Evolutionary conservation across 2,329 filamentous ascomycete genomes (phyloP), one percentile per base, ranked within the genome.

Genomic region (Cercospora zeina): DNA sequence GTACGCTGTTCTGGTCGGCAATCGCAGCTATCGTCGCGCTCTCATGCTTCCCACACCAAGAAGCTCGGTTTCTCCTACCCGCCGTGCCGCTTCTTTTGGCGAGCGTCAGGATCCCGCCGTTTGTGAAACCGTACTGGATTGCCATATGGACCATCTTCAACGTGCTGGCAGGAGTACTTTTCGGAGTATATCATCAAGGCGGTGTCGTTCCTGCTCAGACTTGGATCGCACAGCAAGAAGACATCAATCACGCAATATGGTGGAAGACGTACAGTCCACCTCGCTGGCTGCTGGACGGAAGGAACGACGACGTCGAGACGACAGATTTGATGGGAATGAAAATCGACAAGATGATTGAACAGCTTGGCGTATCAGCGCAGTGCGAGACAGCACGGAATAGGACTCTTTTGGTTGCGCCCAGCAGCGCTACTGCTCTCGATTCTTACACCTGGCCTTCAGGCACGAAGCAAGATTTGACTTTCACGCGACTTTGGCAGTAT

Each of bases 201-300:
- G 90, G 90, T 47, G 85, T 93, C 27, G 82, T 93, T 1, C 88
- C 89, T 0, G 86, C 85, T 6, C 90, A 93, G 70, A 85, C 89
- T 0, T 90, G 90, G 72, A 81, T 93, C 71, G 89, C 86, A 70
- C 84, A 84, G 59, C 87, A 89, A 67, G 81, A 85, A 4, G 68
- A 89, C 65, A 85, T 89, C 8, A 87, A 86, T 1, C 82, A 88
- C 34, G 88, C 87, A 3, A 81, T 90, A 55, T 93, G 90, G 90
- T 93, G 90, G 90, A 93, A 92, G 74, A 93, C 90, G 1, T 93
- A 93, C 73, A 89, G 87, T 73, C 90, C 90, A 16, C 90, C 90
- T 0, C 87, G 89, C 36, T 93, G 90, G 89, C 81, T 93, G 19
- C 79, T 93, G 6, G 88, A 91, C 67, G 87, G 88, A 58, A 89